phyloP scores from a whole-genome alignment of 176 grass and related monocot genomes.

The Otatea glauca region DNA sequence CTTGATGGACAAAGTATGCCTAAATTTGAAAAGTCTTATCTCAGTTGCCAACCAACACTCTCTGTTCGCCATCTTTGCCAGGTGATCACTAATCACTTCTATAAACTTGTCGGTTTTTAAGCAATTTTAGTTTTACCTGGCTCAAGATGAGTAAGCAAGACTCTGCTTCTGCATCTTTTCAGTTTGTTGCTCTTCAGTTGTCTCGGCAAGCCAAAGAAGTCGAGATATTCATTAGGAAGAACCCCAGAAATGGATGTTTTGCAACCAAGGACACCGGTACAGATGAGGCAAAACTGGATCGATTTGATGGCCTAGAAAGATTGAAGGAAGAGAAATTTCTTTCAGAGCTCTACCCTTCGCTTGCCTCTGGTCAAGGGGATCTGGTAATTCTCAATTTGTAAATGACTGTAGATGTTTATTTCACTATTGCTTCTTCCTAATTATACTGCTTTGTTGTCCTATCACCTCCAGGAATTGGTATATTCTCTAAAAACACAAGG shows the following conservation, averaged over 20 bases:
- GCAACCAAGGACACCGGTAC: constrained; percentile 5
- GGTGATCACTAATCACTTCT: constrained; percentile 45
- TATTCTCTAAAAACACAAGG: constrained; percentile 50
- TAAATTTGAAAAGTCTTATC: constrained; percentile 58
- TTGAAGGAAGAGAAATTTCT: constrained; percentile 56
- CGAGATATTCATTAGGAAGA: constrained; percentile 55
- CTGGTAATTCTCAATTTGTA: constrained; percentile 46
- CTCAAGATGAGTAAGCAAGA: constrained; percentile 18
- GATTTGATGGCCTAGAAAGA: constrained; percentile 37
- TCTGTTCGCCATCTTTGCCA: constrained; percentile 64
- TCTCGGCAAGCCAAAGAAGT: constrained; percentile 55
- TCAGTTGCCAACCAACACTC: constrained; percentile 62
- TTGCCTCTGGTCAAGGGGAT: constrained; percentile 42
- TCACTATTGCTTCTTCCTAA: constrained; percentile 4
- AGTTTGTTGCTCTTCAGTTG: constrained; percentile 61
- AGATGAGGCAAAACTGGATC: constrained; percentile 6
- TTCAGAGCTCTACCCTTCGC: constrained; percentile 48
- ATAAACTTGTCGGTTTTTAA: neutral
- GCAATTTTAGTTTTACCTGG: neutral
- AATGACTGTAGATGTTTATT: constrained; percentile 12
- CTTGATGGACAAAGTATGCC: constrained; percentile 62
- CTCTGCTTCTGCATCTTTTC: constrained; percentile 17
- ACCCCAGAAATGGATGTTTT: constrained; percentile 2
- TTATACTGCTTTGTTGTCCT: neutral
- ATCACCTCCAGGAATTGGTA: constrained; percentile 48